Base-by-base conservation (phyloP, 805 yeast genomes). In the Yamadazyma ubonensis region DNA sequence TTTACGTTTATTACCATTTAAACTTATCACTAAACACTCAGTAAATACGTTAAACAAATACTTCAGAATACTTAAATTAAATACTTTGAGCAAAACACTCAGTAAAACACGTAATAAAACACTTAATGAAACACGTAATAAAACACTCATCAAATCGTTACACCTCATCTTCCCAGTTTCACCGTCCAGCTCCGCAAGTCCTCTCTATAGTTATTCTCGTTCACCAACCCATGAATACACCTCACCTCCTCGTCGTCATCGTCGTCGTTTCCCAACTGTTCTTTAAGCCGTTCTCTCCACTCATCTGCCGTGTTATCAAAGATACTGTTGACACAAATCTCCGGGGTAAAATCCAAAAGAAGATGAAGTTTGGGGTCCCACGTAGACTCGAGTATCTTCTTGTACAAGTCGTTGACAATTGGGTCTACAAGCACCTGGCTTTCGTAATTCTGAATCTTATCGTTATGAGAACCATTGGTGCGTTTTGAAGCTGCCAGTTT, bases 311-410 rank as follows among this genome's bases (percentile, higher is more conserved):
- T 42, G 21, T 86, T 84, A 20, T 75, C 71, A 42, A 86, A 74
- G 2, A 90, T 83, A 58, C 87, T 95, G 22, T 79, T 79, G 8
- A 89, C 71, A 46, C 90, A 78, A 42, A 81, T 86, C 36, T 74
- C 73, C 0, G 96, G 91, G 9, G 81, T 67, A 35, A 57, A 70
- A 67, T 63, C 85, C 77, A 67, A 55, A 33, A 63, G 58, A 41
- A 66, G 66, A 55, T 59, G 60, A 28, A 70, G 51, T 35, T 67
- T 69, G 0, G 73, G 73, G 41, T 79, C 86, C 88, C 87, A 81
- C 0, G 80, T 70, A 23, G 75, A 58, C 43, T 80, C 81, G 44
- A 80, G 68, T 1, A 81, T 72, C 46, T 70, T 74, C 41, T 74
- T 71, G 48, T 78, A 77, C 5, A 79, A 57, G 28, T 62, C 69